Base-by-base conservation (phyloP, 495 filamentous ascomycete genomes). In the Tuber calosporum region DNA sequence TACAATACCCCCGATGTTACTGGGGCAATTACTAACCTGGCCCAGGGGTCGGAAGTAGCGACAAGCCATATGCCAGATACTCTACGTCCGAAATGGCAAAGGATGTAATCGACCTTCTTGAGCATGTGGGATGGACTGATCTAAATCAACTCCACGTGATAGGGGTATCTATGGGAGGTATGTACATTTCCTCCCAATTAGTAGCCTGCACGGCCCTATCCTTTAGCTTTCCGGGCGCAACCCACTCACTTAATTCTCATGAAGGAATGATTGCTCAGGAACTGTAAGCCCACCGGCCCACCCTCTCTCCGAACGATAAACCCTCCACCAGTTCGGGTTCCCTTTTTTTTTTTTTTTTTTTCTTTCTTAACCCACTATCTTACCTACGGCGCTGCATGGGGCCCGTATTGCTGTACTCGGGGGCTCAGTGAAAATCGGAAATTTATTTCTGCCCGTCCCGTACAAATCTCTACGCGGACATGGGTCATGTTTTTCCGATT, bases 261-360 rank as follows among this genome's bases (percentile, higher is more conserved):
- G 30, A 66, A 82, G 80, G 80, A 76, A 96, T 96, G 93, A 95
- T 96, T 80, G 89, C 90, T 20, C 93, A 96, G 83, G 93, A 96
- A 82, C 92, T 58, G 87, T 87, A 83, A 71, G 82, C 73, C 15
- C 68, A 69, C 58, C 39, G 6, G 37, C 74, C 20, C 38, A n/a
- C 42, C 73, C 34, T 42, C 39, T 4, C 48, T 58, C 73, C n/a
- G 67, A 73, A 77, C 67, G 74, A 43, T 43, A 66, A 58, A 38
- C 39, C 30, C 34, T 11, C 26, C 53, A 34, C 26, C 53, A 62
- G 26, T 62, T 34, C 53, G 26, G 53, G 26, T 62, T 30, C 26
- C 53, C n/a, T n/a, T n/a, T n/a, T n/a, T n/a, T n/a, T 11, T 26
- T 26, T 34, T 34, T 34, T 15, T 34, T 17, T n/a, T 62, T 58